Percentiles rank a stretch among this genome's conserved stretches.
Evolutionary conservation across 495 filamentous ascomycete genomes (phyloP).

Genomic region (Penicillium tannophilum): DNA sequence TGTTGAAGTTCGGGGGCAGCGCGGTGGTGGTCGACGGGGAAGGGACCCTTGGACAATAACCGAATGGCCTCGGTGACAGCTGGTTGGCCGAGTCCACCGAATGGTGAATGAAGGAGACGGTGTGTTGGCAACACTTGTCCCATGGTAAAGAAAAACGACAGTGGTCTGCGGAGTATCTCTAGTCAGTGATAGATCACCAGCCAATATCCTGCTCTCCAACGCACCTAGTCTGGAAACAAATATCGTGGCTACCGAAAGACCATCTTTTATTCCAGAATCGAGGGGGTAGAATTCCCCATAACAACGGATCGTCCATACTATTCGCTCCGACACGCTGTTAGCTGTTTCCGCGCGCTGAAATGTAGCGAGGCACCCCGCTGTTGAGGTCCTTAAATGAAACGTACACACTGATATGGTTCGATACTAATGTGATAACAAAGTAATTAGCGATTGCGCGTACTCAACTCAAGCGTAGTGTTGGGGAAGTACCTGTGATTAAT

Average conservation of each 20-base stretch:
- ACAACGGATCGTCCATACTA: conserved; percentile 90
- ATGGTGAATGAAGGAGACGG: conserved; percentile 68
- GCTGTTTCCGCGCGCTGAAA: conserved; percentile 18
- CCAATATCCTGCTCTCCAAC: not conserved
- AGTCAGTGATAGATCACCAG: conserved; percentile 21
- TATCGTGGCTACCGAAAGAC: conserved; percentile 88
- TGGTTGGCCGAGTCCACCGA: conserved; percentile 80
- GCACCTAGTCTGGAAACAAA: conserved; percentile 65
- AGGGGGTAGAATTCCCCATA: conserved; percentile 85
- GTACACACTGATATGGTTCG: conserved; percentile 95
- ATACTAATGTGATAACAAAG: conserved; percentile 56
- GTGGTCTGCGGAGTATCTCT: conserved; percentile 41
- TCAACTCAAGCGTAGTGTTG: not conserved
- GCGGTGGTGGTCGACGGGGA: conserved; percentile 41
- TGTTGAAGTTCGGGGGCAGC: conserved; percentile 38
- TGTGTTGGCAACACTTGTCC: conserved; percentile 92
- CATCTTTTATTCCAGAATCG: conserved; percentile 77
- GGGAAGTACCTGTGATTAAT: conserved; percentile 75
- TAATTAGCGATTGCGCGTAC: conserved; percentile 16
- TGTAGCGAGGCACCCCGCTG: conserved; percentile 11
- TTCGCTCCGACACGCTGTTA: conserved; percentile 31
- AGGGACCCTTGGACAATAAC: conserved; percentile 70
- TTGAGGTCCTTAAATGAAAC: conserved; percentile 45
- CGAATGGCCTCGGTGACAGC: conserved; percentile 84
- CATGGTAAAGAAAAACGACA: conserved; percentile 72